Conservation (phyloP, 345 rosid genomes). For the Aethionema arabicum region DNA sequence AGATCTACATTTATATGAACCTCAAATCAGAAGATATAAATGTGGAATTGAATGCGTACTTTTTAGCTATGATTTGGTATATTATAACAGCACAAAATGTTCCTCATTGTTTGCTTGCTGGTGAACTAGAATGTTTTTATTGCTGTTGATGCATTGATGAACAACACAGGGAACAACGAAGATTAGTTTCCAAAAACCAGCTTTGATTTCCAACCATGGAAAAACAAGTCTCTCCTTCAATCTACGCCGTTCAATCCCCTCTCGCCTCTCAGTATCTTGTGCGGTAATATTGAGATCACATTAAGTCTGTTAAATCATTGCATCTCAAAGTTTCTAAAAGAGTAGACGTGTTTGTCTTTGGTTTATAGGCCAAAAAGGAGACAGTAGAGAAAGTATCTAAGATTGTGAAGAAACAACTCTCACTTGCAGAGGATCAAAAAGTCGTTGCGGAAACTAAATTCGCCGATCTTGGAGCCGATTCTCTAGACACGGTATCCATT, state of each 20-base stretch:
- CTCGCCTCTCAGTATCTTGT: constrained; percentile 52
- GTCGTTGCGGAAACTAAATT: constrained; percentile 59
- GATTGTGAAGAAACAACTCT: constrained; percentile 67
- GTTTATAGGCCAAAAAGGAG: constrained; percentile 57
- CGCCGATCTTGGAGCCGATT: constrained; percentile 69
- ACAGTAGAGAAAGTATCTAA: constrained; percentile 58
- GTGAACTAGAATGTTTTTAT: constrained; percentile 1
- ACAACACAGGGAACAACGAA: constrained; percentile 38
- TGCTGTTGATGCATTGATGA: constrained; percentile 28
- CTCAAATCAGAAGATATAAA: neutral
- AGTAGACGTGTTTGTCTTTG: neutral
- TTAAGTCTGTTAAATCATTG: neutral
- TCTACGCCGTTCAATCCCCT: constrained; percentile 32
- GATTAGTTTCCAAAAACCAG: constrained; percentile 37
- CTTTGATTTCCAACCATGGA: constrained; percentile 39
- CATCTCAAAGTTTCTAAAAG: neutral
- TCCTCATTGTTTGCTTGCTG: neutral
- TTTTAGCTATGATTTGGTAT: constrained; percentile 5
- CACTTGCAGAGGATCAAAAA: constrained; percentile 36
- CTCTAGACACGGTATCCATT: constrained; percentile 62
- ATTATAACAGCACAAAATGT: constrained; percentile 9
- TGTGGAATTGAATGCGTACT: neutral
- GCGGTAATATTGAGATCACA: constrained; percentile 45
- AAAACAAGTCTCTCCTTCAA: constrained; percentile 43
- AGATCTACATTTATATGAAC: constrained; percentile 16